Evolutionary conservation across 805 yeast species (phyloP).

Genomic region (Priceomyces melissophilus): DNA sequence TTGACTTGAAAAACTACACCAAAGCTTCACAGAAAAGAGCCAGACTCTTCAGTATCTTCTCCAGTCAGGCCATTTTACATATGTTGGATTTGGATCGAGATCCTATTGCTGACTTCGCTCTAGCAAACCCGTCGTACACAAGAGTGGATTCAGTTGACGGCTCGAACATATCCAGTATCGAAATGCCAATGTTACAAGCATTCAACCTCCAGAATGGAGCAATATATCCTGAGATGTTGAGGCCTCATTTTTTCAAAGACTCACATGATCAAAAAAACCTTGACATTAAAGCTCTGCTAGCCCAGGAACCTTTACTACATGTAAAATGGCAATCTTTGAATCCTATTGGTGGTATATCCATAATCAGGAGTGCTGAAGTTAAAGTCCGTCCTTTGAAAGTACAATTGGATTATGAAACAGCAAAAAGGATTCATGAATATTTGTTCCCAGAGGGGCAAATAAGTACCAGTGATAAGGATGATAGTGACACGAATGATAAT

Average conservation of each 20-base stretch:
- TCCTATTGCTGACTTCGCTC: constrained; percentile 68
- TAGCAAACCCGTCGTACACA: constrained; percentile 58
- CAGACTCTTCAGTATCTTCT: constrained; percentile 26
- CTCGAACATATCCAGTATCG: constrained; percentile 58
- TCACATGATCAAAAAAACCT: constrained; percentile 12
- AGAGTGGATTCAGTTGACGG: constrained; percentile 65
- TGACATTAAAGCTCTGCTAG: constrained; percentile 4
- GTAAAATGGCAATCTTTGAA: constrained; percentile 72
- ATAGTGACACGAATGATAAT: not conserved
- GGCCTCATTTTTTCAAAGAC: constrained; percentile 37
- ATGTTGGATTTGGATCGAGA: constrained; percentile 55
- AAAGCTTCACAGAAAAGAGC: constrained; percentile 16
- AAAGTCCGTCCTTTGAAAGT: constrained; percentile 63
- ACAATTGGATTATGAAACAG: constrained; percentile 69
- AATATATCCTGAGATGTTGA: constrained; percentile 66
- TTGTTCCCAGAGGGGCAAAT: constrained; percentile 51
- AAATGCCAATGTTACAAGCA: constrained; percentile 62
- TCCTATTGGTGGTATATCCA: constrained; percentile 90
- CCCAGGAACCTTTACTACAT: constrained; percentile 20
- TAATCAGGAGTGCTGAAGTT: constrained; percentile 62
- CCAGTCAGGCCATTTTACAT: constrained; percentile 71
- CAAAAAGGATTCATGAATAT: constrained; percentile 60
- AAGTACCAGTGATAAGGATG: constrained; percentile 4
- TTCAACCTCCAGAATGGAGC: constrained; percentile 58
- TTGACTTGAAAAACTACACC: constrained; percentile 19